Conservation (phyloP, 768 basidiomycete species). For the Termitomyces eurrhizus region DNA sequence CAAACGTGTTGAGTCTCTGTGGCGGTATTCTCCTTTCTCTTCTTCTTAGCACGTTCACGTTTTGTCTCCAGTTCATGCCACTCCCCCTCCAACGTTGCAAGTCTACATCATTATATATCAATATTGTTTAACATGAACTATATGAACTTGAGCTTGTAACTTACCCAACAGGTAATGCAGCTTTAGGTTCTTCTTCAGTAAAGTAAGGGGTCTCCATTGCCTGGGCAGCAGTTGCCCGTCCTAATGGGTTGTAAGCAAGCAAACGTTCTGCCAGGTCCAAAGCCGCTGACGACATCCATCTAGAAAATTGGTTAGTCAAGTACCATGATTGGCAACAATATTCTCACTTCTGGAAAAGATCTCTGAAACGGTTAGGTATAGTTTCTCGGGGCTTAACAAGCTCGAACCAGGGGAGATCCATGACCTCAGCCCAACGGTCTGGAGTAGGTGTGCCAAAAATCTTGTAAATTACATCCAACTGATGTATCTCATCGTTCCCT, state of each 20-base stretch:
- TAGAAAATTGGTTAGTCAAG: constrained; percentile 24
- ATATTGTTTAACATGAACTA: constrained; percentile 5
- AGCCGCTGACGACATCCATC: constrained; percentile 84
- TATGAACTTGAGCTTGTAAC: constrained; percentile 24
- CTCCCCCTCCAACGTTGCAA: constrained; percentile 83
- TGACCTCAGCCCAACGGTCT: constrained; percentile 79
- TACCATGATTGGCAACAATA: background rate
- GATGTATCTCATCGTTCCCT: constrained; percentile 96
- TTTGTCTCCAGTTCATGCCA: constrained; percentile 99
- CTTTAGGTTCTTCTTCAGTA: constrained; percentile 66
- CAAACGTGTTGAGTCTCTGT: constrained; percentile 21
- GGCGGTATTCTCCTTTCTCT: constrained; percentile 55
- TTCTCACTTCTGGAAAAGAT: constrained; percentile 81
- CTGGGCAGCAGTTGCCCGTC: constrained; percentile 71
- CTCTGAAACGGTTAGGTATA: constrained; percentile 73
- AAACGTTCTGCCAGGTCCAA: constrained; percentile 85
- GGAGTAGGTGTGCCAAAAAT: constrained; percentile 86
- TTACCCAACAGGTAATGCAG: constrained; percentile 76
- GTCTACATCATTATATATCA: constrained; percentile 34
- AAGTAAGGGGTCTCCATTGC: constrained; percentile 88
- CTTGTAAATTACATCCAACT: constrained; percentile 89
- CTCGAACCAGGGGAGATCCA: constrained; percentile 95
- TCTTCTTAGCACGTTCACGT: constrained; percentile 80
- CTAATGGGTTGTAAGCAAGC: constrained; percentile 74
- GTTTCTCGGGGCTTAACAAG: constrained; percentile 87